These are phyloP conservation scores for Cryptococcus sp. DNA, from an alignment of 1,284 basidiomycete genomes.

Conservation along the genomic window DNA sequence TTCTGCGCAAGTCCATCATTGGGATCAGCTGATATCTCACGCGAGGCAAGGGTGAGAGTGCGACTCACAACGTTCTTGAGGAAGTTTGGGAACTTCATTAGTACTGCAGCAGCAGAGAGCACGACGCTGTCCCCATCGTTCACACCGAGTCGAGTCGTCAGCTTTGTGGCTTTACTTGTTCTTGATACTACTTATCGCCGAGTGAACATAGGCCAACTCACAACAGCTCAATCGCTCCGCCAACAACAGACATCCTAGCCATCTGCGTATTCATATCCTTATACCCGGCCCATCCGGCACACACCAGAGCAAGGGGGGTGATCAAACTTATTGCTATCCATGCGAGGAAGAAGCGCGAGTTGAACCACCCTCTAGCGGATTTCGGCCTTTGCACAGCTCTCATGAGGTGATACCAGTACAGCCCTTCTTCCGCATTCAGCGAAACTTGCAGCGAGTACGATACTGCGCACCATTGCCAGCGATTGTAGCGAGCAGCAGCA, in stretches of 20 bases:
- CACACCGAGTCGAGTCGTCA: background rate
- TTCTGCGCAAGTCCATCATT: constrained; percentile 14
- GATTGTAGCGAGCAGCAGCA: no score
- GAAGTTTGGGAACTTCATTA: constrained; percentile 33
- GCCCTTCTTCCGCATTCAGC: constrained; percentile 35
- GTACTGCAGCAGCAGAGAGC: constrained; percentile 21
- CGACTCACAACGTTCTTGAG: constrained; percentile 31
- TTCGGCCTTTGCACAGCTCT: constrained; percentile 28
- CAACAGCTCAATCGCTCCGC: constrained; percentile 27
- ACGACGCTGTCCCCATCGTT: constrained; percentile 21
- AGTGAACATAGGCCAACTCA: constrained; percentile 11
- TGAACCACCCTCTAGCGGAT: constrained; percentile 28
- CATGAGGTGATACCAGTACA: constrained; percentile 43
- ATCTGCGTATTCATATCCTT: constrained; percentile 8
- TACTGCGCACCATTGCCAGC: no score
- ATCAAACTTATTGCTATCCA: constrained; percentile 31
- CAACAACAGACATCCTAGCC: constrained; percentile 16
- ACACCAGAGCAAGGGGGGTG: constrained; percentile 6
- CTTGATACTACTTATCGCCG: no score
- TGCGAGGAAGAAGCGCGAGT: constrained; percentile 31
- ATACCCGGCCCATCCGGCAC: no score
- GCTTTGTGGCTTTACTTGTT: no score
- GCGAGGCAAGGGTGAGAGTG: no score
- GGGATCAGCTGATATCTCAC: background rate
- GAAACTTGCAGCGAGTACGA: constrained; percentile 31